Conservation (phyloP, 2,329 filamentous ascomycete species). For the Calonectria hongkongensis region DNA sequence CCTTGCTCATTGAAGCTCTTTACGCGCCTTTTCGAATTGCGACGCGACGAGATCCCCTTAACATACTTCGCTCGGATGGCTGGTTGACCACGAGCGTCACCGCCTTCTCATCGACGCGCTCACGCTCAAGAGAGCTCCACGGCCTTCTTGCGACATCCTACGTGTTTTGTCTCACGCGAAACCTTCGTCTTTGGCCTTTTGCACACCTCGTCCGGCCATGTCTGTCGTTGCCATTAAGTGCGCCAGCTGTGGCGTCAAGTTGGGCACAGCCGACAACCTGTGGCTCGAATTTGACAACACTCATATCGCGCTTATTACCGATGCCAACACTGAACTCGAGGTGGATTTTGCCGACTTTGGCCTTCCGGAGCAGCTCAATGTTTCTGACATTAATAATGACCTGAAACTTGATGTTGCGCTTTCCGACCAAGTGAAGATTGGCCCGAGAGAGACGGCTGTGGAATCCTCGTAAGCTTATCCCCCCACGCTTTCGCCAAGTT, state of each 20-base stretch:
- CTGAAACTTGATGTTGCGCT: conserved; percentile 46
- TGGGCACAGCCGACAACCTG: conserved; percentile 60
- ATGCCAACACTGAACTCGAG: conserved; percentile 41
- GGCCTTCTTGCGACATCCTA: conserved; percentile 23
- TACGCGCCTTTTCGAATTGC: conserved; percentile 38
- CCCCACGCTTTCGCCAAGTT: background rate
- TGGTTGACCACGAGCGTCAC: conserved; percentile 24
- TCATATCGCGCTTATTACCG: conserved; percentile 62
- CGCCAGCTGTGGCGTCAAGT: conserved; percentile 54
- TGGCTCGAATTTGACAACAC: conserved; percentile 65
- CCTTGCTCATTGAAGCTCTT: conserved; percentile 34
- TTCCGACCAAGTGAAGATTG: conserved; percentile 54
- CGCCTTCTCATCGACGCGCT: conserved; percentile 17
- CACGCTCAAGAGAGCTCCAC: background rate
- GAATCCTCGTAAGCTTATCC: conserved; percentile 57
- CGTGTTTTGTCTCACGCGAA: conserved; percentile 11
- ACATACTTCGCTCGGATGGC: conserved; percentile 27
- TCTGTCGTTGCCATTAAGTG: conserved; percentile 61
- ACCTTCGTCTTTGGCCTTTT: conserved; percentile 11
- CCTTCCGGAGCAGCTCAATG: conserved; percentile 53
- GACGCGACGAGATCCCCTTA: conserved; percentile 39
- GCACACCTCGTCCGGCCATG: conserved; percentile 53
- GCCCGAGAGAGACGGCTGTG: conserved; percentile 60
- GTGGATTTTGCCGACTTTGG: conserved; percentile 53
- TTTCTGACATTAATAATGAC: conserved; percentile 31